Evolutionary conservation across 2,329 filamentous ascomycete species (phyloP), one percentile per base, ranked within the genome.

Genomic region (Ascochyta pisi): DNA sequence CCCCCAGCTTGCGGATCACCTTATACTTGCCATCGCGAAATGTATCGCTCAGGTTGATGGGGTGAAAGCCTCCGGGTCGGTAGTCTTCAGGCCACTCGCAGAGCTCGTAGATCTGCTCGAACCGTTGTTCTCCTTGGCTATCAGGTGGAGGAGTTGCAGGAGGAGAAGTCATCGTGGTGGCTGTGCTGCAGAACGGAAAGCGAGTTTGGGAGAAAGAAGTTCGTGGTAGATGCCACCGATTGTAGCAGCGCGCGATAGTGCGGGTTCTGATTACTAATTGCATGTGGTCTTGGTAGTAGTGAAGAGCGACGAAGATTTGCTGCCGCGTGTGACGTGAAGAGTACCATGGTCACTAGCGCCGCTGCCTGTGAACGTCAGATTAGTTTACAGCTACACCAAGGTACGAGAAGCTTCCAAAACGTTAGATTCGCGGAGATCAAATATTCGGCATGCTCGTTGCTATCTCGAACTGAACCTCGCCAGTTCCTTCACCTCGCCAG

Each of bases 1-100:
- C 35, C 31, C 51, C 51, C 13, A 54, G 38, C 45, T 54, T 54
- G n/a, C 38, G 43, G 34, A 54, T 50, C 13, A 54, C 33, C 23
- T 31, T 48, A 29, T 49, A 54, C 38, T 44, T 41, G 35, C 44
- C 44, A 19, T 49, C 29, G 26, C 26, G 5, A 29, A 49, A 54
- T 4, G 45, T 42, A n/a, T 54, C 38, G 10, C 51, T 44, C 7
- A 54, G 33, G 37, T 49, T 34, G 44, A 54, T 37, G 13, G 43
- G 51, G 37, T 54, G 44, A 33, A 33, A 15, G 31, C 31, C 31
- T 13, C 31, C 31, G 10, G 31, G 31, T 13, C 31, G 31, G 31
- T 33, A 33, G 3, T 33, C 31, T 15, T 33, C 31, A 12, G 31
- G 7, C 31, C 31, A 33, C 31, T 33, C 31, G 13, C 31, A 33